Evolutionary conservation across 352 stramenopile species (phyloP), one percentile per base, ranked within the genome.

Genomic region (Phytophthora capsici): DNA sequence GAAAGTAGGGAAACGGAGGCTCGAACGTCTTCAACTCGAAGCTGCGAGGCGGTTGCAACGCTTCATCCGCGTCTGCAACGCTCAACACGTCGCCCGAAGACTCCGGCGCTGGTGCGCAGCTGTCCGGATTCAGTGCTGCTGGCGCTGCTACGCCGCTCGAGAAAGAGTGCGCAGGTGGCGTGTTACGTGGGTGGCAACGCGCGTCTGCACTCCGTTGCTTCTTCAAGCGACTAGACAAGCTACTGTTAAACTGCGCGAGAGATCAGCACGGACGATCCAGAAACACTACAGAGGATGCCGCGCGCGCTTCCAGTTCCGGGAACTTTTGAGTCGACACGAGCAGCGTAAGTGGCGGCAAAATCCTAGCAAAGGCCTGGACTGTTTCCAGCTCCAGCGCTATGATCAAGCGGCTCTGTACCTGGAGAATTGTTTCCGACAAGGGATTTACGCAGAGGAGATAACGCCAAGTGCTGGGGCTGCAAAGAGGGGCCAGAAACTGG

Each of bases 271-370:
- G 12, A 58, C 25, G 8, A 77, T 91, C 22, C 80, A 91, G 36
- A 78, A 71, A 16, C 25, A 74, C 26, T 86, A 80, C 51, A 78
- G 76, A n/a, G 80, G 73, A 0, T 74, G 71, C 56, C 50, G 61
- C 2, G 74, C 71, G 20, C 75, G 77, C 6, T 62, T 61, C 0
- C 51, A 66, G 5, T 80, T 86, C 17, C 68, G 80, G 14, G 65
- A 64, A 30, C 47, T 89, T 3, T 19, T 69, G 2, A 66, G 57
- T 19, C 43, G 59, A 3, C 53, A 73, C 6, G 57, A 88, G 17
- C 70, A 89, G 51, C 47, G 28, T 1, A 74, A 76, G 23, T 91
- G 80, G 82, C 65, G 68, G 20, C 66, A 64, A 23, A 88, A 91
- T 28, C 80, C 80, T 2, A 83, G 76, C 40, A 86, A 80, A 50